phyloP scores from a whole-genome alignment of 176 grass and related monocot genomes.

The Carex scoparia region DNA sequence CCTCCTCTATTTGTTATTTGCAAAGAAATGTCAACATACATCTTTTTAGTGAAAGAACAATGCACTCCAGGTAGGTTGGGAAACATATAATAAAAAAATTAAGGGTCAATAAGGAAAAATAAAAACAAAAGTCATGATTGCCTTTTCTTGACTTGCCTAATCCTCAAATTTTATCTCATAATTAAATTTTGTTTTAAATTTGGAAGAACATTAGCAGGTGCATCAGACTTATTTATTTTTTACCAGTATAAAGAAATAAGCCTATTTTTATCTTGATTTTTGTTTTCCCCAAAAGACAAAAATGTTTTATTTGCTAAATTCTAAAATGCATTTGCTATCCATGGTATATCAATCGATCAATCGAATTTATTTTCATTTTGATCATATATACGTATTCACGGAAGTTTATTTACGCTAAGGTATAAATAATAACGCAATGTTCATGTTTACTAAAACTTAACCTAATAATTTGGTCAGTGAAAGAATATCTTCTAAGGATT shows the following conservation, averaged over 20 bases:
- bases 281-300: neutral
- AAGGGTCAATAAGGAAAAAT: neutral
- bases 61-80: neutral
- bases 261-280: neutral
- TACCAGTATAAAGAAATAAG: no score
- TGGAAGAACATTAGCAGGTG: neutral
- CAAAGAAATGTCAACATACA: neutral
- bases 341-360: neutral
- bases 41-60: conserved; percentile 1
- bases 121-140: neutral
- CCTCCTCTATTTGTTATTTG: neutral
- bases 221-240: neutral
- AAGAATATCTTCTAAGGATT: neutral
- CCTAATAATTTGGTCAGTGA: neutral
- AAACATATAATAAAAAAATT: neutral
- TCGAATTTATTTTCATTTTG: neutral
- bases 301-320: neutral
- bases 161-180: neutral
- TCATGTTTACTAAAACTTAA: neutral
- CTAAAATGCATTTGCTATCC: neutral
- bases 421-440: neutral
- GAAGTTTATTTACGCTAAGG: neutral
- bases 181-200: neutral
- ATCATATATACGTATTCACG: neutral
- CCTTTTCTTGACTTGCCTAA: neutral